A percentile compares a stretch with the other conserved stretches of the same genome.
Conservation (phyloP, 2,329 filamentous ascomycete species). For the Aspergillus versicolor region DNA sequence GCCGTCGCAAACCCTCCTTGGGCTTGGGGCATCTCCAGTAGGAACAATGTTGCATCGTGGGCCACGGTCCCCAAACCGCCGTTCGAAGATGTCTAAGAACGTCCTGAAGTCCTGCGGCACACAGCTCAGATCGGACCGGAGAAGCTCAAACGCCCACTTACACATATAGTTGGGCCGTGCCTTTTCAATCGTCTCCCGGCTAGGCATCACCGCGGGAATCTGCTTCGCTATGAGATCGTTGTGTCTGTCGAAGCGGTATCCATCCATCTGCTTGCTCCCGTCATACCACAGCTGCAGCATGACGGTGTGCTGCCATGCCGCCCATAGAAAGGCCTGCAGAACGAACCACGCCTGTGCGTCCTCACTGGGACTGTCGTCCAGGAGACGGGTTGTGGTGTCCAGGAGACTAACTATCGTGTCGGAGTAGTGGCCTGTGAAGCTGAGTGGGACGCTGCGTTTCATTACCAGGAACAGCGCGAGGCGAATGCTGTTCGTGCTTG, state of each 20-base stretch:
- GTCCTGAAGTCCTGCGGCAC: conserved; percentile 18
- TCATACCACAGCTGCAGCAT: background rate
- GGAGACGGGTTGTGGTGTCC: conserved; percentile 1
- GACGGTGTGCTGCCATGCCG: background rate
- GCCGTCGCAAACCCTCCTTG: too few species aligned
- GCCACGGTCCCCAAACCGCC: conserved; percentile 10
- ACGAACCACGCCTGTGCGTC: conserved; percentile 8
- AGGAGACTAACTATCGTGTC: conserved; percentile 9
- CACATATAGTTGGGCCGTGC: conserved; percentile 16
- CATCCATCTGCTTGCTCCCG: background rate
- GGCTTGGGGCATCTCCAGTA: too few species aligned
- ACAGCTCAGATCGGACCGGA: conserved; percentile 13
- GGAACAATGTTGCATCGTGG: conserved; percentile 14
- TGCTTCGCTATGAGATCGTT: background rate
- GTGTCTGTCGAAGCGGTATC: background rate
- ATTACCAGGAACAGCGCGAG: conserved; percentile 11
- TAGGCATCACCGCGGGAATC: background rate
- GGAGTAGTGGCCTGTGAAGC: conserved; percentile 1
- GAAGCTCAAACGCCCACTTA: conserved; percentile 23
- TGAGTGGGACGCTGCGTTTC: conserved; percentile 1
- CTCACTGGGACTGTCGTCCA: background rate
- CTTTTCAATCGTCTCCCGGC: background rate
- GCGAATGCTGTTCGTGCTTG: conserved; percentile 11
- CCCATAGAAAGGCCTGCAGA: background rate
- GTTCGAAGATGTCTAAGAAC: conserved; percentile 11